Evolutionary conservation across 768 basidiomycete genomes (phyloP), one percentile per base, ranked within the genome.

Genomic region (Sarcodon aspratus): DNA sequence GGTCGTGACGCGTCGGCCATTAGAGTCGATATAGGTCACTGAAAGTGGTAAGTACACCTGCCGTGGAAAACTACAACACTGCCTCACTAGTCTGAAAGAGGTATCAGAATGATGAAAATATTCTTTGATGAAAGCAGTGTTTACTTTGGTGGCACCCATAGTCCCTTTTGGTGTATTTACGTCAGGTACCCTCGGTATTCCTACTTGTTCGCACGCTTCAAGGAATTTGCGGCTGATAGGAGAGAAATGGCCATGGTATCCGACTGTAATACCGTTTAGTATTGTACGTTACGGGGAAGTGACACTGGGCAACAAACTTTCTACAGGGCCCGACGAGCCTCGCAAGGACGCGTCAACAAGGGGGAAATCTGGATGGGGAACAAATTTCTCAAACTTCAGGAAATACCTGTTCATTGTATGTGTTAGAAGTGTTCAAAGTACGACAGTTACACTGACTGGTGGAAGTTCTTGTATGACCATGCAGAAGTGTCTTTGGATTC

Each of bases 21-120:
- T 69, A 33, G 66, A 50, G 55, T 78, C 69, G 46, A 86, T 69
- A 53, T 81, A 86, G 0, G 81, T 82, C 79, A 85, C 85, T 85
- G 51, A 0, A 21, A 35, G 40, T 10, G 21, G 13, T 18, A 11
- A 44, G 11, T 9, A 5, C 15, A 15, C 3, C 15, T 1, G 48
- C 32, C 8, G 48, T 48, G 3, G 37, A 5, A 46, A 35, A 51
- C 6, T 31, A 18, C n/a, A 35, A 21, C 9, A 27, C 21, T 27
- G 21, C 21, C 21, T 27, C 21, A 27, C 21, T 27, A 2, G 21
- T 27, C 21, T 27, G 21, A 27, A 27, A 5, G 3, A 5, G 21
- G 21, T 27, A 5, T 27, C 21, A 27, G 21, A 27, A 27, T 5
- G 21, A 27, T 27, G 21, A 27, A 27, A 27, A 27, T 2, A 9